Evolutionary conservation across 768 basidiomycete genomes (phyloP).

Genomic region (Agaricus bisporus): DNA sequence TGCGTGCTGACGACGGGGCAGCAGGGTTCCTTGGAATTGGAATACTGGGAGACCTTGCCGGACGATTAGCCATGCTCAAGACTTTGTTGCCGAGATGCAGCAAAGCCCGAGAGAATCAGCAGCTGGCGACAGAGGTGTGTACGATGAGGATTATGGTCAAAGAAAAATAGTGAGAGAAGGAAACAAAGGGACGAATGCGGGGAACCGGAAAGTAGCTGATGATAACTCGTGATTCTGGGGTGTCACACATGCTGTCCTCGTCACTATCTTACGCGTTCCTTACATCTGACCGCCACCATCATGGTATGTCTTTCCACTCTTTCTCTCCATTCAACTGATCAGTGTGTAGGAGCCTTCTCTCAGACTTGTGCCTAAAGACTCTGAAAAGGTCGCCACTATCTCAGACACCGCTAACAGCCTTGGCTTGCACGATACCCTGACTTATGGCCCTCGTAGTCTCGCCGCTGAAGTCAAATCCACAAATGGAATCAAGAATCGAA

Average conservation of each 20-base stretch:
- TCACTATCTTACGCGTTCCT: constrained; percentile 20
- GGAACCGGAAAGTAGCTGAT: background rate
- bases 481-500: constrained; percentile 56
- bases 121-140: too few species aligned
- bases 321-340: background rate
- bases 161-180: background rate
- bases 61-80: constrained; percentile 30
- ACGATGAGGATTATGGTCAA: background rate
- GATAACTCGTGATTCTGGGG: constrained; percentile 6
- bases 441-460: constrained; percentile 78
- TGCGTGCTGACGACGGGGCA: constrained; percentile 42
- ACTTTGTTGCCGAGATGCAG: constrained; percentile 1
- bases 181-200: background rate
- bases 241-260: constrained; percentile 9
- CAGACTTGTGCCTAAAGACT: constrained; percentile 54
- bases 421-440: constrained; percentile 85
- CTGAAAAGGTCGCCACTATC: constrained; percentile 56
- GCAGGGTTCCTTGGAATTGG: constrained; percentile 51
- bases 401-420: constrained; percentile 64
- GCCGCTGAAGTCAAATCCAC: constrained; percentile 66
- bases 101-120: background rate
- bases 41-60: constrained; percentile 60
- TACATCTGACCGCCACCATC: constrained; percentile 16
- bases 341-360: constrained; percentile 40
- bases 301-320: constrained; percentile 18